Percentiles rank a stretch among this genome's conserved stretches.
Conservation (phyloP, 2,329 filamentous ascomycete genomes). For the Talaromyces sp. region DNA sequence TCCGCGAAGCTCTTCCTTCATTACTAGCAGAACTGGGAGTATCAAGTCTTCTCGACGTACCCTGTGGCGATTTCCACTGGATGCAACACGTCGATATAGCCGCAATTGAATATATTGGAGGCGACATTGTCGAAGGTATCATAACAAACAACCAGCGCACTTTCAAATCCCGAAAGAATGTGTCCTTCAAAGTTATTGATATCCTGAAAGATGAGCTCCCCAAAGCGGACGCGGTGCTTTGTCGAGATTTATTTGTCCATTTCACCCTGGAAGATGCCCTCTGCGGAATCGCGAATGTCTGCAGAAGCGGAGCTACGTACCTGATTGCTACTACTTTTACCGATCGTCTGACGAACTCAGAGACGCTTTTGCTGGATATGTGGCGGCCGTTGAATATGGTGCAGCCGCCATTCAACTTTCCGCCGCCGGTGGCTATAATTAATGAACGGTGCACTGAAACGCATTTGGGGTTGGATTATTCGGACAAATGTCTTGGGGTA, state of each 20-base stretch:
- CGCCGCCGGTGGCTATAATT: not conserved
- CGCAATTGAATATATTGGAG: not conserved
- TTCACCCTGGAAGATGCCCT: not conserved
- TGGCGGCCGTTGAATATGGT: not conserved
- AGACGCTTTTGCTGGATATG: not conserved
- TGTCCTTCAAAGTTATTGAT: not conserved
- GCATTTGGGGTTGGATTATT: no score
- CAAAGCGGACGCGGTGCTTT: not conserved
- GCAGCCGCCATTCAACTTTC: not conserved
- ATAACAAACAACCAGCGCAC: not conserved
- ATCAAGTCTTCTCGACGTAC: not conserved
- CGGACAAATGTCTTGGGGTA: not conserved
- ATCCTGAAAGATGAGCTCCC: not conserved
- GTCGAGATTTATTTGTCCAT: not conserved
- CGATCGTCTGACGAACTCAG: not conserved
- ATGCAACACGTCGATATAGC: not conserved
- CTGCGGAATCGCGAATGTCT: not conserved
- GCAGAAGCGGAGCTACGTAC: not conserved
- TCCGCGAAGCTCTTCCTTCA: not conserved
- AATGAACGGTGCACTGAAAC: not conserved
- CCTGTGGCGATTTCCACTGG: conserved; percentile 1
- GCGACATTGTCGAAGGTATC: not conserved
- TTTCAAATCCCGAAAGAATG: not conserved
- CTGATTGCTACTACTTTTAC: not conserved
- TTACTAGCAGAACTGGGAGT: not conserved